Percentiles rank a stretch among this genome's conserved stretches.
These are phyloP conservation scores for Aspergillus tubingensis DNA, from an alignment of 2,329 filamentous ascomycete genomes.

Conservation along the genomic window DNA sequence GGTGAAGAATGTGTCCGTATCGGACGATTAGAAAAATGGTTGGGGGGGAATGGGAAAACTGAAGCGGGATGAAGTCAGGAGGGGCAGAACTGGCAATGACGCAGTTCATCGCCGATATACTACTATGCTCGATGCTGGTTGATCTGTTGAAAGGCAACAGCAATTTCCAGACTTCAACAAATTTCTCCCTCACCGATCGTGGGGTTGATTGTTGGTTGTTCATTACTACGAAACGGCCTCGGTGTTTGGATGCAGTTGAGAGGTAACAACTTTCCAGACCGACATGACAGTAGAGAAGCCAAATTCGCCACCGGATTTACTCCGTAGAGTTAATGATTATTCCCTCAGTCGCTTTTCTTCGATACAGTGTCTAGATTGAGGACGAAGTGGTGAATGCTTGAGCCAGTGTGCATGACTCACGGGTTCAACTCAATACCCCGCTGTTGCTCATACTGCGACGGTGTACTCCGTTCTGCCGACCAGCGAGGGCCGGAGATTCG, in stretches of 20 bases:
- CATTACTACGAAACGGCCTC: background rate
- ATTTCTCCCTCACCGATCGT: too few relatives aligned
- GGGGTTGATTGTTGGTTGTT: background rate
- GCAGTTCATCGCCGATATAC: background rate
- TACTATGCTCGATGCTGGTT: background rate
- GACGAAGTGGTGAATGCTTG: background rate
- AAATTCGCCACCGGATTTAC: background rate
- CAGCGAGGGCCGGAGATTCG: background rate
- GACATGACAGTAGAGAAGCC: background rate
- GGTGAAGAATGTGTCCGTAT: background rate
- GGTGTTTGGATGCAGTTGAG: background rate
- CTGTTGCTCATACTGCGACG: background rate
- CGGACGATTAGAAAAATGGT: background rate
- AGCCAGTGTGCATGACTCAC: background rate
- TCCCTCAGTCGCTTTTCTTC: background rate
- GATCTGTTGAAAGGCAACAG: too few relatives aligned
- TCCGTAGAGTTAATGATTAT: background rate
- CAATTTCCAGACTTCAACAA: too few relatives aligned
- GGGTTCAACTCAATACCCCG: background rate
- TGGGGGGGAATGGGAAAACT: background rate
- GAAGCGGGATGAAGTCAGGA: background rate
- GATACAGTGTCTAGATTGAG: background rate
- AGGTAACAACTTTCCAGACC: background rate
- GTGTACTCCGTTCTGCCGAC: background rate
- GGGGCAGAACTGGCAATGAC: background rate